These are phyloP conservation scores for Berberis vulgaris DNA, from an alignment of 164 flowering plant genomes.

Conservation along the genomic window DNA sequence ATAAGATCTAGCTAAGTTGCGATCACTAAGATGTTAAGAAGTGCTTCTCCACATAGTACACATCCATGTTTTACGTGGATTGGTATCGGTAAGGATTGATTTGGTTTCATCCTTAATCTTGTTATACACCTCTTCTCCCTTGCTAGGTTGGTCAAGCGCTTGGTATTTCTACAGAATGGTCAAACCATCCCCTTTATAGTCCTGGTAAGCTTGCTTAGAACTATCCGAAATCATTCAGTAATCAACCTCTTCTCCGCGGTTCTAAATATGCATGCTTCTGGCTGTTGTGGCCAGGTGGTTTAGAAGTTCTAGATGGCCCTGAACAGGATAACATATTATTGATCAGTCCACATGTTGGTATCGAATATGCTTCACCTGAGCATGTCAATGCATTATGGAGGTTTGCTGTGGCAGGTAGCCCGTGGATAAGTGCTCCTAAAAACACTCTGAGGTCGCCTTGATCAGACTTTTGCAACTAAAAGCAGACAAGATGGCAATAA, in stretches of 20 bases:
- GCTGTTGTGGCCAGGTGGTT: constrained; percentile 50
- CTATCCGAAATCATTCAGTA: background rate
- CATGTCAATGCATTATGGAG: constrained; percentile 89
- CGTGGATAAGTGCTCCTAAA: constrained; percentile 98
- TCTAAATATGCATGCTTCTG: background rate
- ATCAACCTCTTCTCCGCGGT: too few species aligned
- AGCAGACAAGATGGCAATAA: background rate
- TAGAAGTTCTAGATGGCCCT: constrained; percentile 93
- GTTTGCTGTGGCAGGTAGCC: constrained; percentile 78
- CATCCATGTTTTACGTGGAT: too few species aligned
- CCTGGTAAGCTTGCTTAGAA: constrained; percentile 42
- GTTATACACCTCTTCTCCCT: constrained; percentile 1
- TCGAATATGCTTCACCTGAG: constrained; percentile 85
- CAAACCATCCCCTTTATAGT: constrained; percentile 66
- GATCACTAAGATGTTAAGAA: too few species aligned
- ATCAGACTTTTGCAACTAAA: background rate
- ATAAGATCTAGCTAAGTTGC: too few species aligned
- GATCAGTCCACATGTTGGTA: constrained; percentile 93
- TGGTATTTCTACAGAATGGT: constrained; percentile 88
- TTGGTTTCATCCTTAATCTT: too few species aligned
- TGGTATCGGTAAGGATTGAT: too few species aligned
- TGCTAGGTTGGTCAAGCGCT: constrained; percentile 86
- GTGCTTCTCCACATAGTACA: too few species aligned
- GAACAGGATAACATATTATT: constrained; percentile 63
- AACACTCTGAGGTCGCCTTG: constrained; percentile 50